phyloP scores from a whole-genome alignment of 75 land plant genomes.

The Sequoiadendron giganteum region DNA sequence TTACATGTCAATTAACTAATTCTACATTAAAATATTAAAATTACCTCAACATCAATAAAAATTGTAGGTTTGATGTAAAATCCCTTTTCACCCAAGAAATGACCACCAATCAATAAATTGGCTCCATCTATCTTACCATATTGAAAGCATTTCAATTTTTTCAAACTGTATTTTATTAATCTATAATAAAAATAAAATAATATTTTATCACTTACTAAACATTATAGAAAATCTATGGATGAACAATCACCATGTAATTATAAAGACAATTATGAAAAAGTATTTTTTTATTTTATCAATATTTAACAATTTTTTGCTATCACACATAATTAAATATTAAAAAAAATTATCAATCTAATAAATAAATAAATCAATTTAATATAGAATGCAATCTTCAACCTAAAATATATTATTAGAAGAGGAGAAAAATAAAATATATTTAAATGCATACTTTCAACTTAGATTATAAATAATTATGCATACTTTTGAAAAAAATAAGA shows the following conservation, averaged over 20 bases:
- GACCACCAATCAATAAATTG: conserved; percentile 73
- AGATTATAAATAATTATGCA: background rate
- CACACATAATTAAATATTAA: no score
- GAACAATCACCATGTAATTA: no score
- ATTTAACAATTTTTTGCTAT: no score
- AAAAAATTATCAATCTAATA: background rate
- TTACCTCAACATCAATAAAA: conserved; percentile 74
- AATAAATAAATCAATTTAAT: background rate
- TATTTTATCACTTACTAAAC: no score
- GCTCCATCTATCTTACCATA: conserved; percentile 53
- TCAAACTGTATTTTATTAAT: conserved; percentile 71
- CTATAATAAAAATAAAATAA: conserved; percentile 17
- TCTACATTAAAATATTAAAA: background rate
- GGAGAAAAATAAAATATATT: background rate
- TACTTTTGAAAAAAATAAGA: background rate
- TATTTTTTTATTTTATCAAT: no score
- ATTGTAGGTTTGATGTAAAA: conserved; percentile 52
- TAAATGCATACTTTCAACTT: background rate
- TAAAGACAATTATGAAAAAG: no score
- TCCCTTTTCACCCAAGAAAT: conserved; percentile 36
- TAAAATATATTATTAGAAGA: background rate
- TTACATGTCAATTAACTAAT: conserved; percentile 16
- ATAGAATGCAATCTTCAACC: background rate
- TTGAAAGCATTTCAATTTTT: conserved; percentile 60
- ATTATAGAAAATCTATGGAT: no score